phyloP scores from a whole-genome alignment of 345 rosid species.

The Hibiscus trionum region DNA sequence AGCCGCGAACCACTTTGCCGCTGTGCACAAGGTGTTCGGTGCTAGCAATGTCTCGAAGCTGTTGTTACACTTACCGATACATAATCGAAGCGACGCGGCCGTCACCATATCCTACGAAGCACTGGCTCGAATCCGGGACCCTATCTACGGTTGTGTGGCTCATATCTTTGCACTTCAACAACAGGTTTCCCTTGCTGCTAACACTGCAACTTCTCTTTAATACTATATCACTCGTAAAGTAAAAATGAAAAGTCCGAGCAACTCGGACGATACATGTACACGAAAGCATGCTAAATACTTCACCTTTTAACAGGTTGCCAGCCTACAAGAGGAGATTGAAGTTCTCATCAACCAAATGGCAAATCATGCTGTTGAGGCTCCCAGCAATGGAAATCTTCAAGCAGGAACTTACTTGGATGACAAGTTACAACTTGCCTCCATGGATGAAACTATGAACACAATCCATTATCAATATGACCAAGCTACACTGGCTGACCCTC shows the following conservation, averaged over 20 bases:
- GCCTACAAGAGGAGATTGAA: conserved; percentile 55
- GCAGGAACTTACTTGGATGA: conserved; percentile 12
- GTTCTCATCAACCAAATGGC: conserved; percentile 44
- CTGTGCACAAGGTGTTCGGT: conserved; percentile 74
- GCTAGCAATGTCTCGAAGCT: conserved; percentile 76
- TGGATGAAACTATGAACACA: conserved; percentile 22
- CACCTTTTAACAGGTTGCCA: conserved; percentile 41
- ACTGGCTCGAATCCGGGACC: conserved; percentile 53
- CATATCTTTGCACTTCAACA: conserved; percentile 63
- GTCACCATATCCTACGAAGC: conserved; percentile 63
- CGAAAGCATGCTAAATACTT: neutral
- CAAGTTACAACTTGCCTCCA: conserved; percentile 21
- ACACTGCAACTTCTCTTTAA: no score
- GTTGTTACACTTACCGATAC: conserved; percentile 42
- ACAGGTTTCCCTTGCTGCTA: conserved; percentile 33
- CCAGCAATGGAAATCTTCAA: conserved; percentile 19
- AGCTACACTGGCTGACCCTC: conserved; percentile 16
- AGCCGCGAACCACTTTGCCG: conserved; percentile 57
- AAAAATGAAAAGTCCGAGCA: neutral
- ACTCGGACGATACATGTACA: neutral
- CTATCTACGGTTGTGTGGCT: conserved; percentile 57
- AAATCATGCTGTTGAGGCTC: conserved; percentile 22
- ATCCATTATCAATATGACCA: conserved; percentile 29
- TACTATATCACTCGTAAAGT: no score
- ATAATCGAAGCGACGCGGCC: conserved; percentile 51